phyloP scores from a whole-genome alignment of 2,329 filamentous ascomycete genomes.

The Beauveria sp. region DNA sequence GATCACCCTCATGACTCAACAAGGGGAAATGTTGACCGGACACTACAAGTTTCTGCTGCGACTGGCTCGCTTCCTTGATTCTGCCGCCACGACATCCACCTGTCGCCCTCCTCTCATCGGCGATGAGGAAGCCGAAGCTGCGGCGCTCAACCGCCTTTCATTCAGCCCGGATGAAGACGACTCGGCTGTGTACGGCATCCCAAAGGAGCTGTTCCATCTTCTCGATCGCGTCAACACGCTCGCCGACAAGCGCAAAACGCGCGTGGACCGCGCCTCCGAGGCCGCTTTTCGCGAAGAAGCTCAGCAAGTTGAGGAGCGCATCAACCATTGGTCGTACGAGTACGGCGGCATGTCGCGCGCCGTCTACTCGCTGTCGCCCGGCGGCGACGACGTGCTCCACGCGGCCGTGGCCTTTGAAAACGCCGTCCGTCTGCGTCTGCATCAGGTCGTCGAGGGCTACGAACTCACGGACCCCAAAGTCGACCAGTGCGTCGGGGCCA shows the following conservation, averaged over 20 bases:
- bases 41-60: constrained; percentile 31
- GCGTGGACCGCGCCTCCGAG: constrained; percentile 24
- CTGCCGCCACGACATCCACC: constrained; percentile 26
- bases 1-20: constrained; percentile 23
- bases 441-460: constrained; percentile 36
- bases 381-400: constrained; percentile 23
- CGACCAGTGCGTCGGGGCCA: constrained; percentile 23
- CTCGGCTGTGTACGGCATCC: constrained; percentile 28
- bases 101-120: constrained; percentile 27
- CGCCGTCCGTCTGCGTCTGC: constrained; percentile 32
- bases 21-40: constrained; percentile 26
- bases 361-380: constrained; percentile 16
- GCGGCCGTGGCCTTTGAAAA: constrained; percentile 33
- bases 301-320: constrained; percentile 24
- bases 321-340: constrained; percentile 30
- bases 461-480: constrained; percentile 27
- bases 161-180: constrained; percentile 24
- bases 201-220: constrained; percentile 27
- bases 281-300: constrained; percentile 23
- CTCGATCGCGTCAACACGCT: constrained; percentile 26
- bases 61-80: constrained; percentile 26
- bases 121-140: constrained; percentile 22
- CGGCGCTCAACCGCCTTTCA: constrained; percentile 21
- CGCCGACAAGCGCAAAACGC: constrained; percentile 24
- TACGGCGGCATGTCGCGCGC: constrained; percentile 21